phyloP scores from a whole-genome alignment of 1,139 yeast species.

The Candida tropicalis region DNA sequence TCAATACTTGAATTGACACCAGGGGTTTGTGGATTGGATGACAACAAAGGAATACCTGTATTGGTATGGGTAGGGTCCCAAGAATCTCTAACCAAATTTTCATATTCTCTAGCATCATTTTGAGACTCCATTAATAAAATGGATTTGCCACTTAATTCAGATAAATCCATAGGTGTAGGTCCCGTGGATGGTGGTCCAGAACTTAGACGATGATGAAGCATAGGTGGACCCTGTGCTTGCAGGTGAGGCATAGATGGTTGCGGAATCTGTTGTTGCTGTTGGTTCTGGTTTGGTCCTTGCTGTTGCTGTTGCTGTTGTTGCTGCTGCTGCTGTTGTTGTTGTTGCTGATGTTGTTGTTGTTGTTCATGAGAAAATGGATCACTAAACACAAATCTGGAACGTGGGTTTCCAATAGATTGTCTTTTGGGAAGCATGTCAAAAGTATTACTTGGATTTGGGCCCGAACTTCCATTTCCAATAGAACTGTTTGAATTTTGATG shows the following conservation, averaged over 20 bases:
- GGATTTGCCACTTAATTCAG: constrained; percentile 53
- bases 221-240: not conserved
- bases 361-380: constrained; percentile 54
- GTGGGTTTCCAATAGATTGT: constrained; percentile 56
- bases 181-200: constrained; percentile 16
- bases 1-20: constrained; percentile 22
- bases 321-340: constrained; percentile 14
- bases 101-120: constrained; percentile 55
- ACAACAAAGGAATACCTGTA: constrained; percentile 5
- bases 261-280: constrained; percentile 17
- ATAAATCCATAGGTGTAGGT: constrained; percentile 30
- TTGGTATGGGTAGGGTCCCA: constrained; percentile 29
- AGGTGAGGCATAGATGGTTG: constrained; percentile 13
- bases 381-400: constrained; percentile 70
- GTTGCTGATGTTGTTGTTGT: constrained; percentile 17
- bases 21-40: constrained; percentile 33
- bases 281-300: constrained; percentile 15
- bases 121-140: constrained; percentile 58
- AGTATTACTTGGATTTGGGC: constrained; percentile 1
- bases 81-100: constrained; percentile 53
- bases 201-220: constrained; percentile 17
- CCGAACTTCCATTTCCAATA: constrained; percentile 5
- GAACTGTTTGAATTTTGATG: constrained; percentile 14
- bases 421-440: constrained; percentile 35
- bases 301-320: constrained; percentile 16